These are phyloP conservation scores for Cardiospermum halicacabum DNA, from an alignment of 345 rosid species.

Conservation along the genomic window DNA sequence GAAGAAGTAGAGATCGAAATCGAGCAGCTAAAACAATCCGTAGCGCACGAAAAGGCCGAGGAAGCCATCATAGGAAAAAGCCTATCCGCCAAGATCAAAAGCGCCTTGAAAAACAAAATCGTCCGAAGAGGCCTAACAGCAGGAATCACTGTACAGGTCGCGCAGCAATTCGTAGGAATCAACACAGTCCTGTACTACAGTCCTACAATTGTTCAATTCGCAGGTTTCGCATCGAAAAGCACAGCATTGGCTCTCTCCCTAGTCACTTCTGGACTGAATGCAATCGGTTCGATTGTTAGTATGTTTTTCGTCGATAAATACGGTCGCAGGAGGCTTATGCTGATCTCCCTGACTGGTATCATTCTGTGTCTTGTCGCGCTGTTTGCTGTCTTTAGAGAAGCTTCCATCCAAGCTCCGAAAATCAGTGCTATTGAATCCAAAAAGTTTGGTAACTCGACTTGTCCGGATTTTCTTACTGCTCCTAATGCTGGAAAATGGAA, in stretches of 20 bases:
- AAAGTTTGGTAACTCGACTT: slow-evolving; percentile 61
- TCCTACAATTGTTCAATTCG: slow-evolving; percentile 86
- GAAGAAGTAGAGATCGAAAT: no score
- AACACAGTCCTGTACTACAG: slow-evolving; percentile 91
- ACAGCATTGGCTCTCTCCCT: slow-evolving; percentile 84
- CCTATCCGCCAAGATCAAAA: slow-evolving; percentile 48
- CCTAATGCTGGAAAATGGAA: slow-evolving; percentile 37
- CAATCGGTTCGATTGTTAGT: slow-evolving; percentile 66
- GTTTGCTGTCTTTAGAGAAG: slow-evolving; percentile 47
- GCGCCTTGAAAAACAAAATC: slow-evolving; percentile 41
- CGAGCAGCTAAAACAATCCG: slow-evolving; percentile 44
- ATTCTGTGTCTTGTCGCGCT: slow-evolving; percentile 48
- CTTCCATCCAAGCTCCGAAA: slow-evolving; percentile 48
- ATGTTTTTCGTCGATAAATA: slow-evolving; percentile 70
- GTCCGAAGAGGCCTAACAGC: slow-evolving; percentile 77
- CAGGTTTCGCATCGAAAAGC: slow-evolving; percentile 76
- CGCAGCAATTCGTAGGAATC: slow-evolving; percentile 86
- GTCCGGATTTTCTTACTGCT: slow-evolving; percentile 34
- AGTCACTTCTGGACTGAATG: slow-evolving; percentile 76
- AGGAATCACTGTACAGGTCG: slow-evolving; percentile 80
- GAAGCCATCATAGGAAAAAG: slow-evolving; percentile 44
- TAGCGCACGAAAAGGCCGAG: slow-evolving; percentile 53
- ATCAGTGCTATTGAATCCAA: slow-evolving; percentile 26
- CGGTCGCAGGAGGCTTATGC: slow-evolving; percentile 76
- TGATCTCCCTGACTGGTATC: slow-evolving; percentile 70